A percentile compares a stretch with the other conserved stretches of the same genome.
Conservation (phyloP, 331 rosid genomes). For the Dryas integrifolia region DNA sequence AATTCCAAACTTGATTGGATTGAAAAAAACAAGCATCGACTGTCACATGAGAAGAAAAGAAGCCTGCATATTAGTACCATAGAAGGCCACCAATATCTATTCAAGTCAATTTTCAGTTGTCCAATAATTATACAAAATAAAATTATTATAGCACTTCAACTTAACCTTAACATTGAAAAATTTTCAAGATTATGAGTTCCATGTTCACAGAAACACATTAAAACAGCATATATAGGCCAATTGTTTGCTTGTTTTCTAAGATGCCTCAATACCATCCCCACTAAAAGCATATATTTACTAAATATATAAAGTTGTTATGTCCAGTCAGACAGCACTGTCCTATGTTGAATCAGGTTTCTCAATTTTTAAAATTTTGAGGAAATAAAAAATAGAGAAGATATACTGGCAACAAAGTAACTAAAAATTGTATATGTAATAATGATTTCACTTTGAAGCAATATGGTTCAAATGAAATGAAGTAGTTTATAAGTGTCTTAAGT, state of each 20-base stretch:
- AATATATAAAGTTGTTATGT: no score
- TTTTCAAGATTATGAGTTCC: background rate
- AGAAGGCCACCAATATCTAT: conserved; percentile 9
- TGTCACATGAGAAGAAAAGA: conserved; percentile 41
- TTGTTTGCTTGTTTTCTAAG: background rate
- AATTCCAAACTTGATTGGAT: conserved; percentile 87
- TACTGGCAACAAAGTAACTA: no score
- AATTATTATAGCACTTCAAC: background rate
- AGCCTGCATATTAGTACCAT: conserved; percentile 18
- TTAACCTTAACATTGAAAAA: background rate
- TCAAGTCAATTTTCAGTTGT: background rate
- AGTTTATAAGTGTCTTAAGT: no score
- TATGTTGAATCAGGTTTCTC: no score
- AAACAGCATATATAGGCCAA: background rate
- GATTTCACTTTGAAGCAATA: no score
- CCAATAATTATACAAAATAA: background rate
- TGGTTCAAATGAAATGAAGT: no score
- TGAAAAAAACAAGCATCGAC: conserved; percentile 92
- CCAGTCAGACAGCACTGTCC: no score
- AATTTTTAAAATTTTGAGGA: no score
- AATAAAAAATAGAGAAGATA: no score
- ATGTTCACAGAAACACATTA: background rate
- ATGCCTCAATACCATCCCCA: background rate
- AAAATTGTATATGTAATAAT: no score
- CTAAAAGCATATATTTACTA: background rate